These are phyloP conservation scores for Cryptococcus floricola DNA, from an alignment of 1,284 basidiomycete species.

Conservation along the genomic window DNA sequence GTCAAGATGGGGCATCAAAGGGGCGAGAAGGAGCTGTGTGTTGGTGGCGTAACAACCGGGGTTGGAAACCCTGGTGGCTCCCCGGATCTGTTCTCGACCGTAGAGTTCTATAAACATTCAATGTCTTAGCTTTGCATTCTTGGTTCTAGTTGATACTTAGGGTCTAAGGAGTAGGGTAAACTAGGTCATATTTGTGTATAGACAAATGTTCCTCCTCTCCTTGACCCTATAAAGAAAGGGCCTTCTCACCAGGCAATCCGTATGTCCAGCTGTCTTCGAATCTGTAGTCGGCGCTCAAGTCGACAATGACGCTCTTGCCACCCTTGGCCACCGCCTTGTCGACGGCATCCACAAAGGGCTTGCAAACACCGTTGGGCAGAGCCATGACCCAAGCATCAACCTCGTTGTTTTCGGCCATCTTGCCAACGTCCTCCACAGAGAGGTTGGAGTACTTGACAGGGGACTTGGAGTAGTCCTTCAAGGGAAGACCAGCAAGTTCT, in stretches of 20 bases:
- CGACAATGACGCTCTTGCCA: conserved; percentile 69
- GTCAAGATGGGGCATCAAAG: conserved; percentile 71
- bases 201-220: background rate
- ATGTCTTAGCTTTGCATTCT: conserved; percentile 10
- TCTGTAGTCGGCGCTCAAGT: conserved; percentile 90
- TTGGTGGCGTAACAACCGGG: conserved; percentile 97
- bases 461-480: conserved; percentile 79
- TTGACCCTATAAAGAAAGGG: conserved; percentile 20
- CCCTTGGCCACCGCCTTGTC: conserved; percentile 64
- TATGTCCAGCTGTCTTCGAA: conserved; percentile 96
- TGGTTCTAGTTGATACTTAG: conserved; percentile 21
- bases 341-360: conserved; percentile 95
- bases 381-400: conserved; percentile 99
- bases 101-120: conserved; percentile 68
- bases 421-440: conserved; percentile 68
- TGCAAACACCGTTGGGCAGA: conserved; percentile 92
- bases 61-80: conserved; percentile 84
- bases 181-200: background rate
- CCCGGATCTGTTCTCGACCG: conserved; percentile 64
- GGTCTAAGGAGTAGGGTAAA: conserved; percentile 16
- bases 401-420: conserved; percentile 79
- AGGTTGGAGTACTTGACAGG: conserved; percentile 75
- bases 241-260: conserved; percentile 91
- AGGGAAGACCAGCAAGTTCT: conserved; percentile 77
- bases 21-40: conserved; percentile 84